A percentile compares a stretch with the other conserved stretches of the same genome.
Conservation (phyloP, 108 stramenopile species). For the Bacterosira constricta region DNA sequence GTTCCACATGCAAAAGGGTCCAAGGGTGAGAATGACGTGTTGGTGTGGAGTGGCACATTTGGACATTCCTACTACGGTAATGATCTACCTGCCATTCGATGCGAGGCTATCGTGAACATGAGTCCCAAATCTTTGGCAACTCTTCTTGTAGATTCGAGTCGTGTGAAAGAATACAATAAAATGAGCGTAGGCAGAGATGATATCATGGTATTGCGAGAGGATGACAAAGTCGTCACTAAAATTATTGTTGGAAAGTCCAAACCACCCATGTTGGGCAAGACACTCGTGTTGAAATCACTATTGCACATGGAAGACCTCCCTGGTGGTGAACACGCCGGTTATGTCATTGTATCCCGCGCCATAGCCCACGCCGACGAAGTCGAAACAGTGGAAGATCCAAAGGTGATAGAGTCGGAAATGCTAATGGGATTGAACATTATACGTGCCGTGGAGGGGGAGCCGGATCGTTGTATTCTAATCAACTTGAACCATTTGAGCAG, state of each 20-base stretch:
- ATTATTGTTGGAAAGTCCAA: constrained; percentile 60
- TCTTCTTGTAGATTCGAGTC: constrained; percentile 70
- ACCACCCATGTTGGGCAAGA: constrained; percentile 75
- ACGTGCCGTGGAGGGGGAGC: constrained; percentile 56
- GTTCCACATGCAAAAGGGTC: constrained; percentile 38
- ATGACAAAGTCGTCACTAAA: constrained; percentile 59
- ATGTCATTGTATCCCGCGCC: constrained; percentile 71
- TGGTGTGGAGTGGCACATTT: constrained; percentile 76
- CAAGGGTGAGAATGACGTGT: constrained; percentile 40
- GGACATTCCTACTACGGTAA: constrained; percentile 66
- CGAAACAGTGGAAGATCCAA: constrained; percentile 32
- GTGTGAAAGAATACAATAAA: constrained; percentile 89
- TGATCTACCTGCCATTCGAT: constrained; percentile 78
- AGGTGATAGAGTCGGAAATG: constrained; percentile 67
- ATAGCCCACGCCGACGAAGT: constrained; percentile 47
- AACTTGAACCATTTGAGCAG: constrained; percentile 76
- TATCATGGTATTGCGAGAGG: constrained; percentile 57
- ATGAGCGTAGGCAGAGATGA: constrained; percentile 79
- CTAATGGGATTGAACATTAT: constrained; percentile 77
- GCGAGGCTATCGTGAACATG: constrained; percentile 67
- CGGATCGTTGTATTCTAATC: constrained; percentile 66
- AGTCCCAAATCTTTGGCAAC: constrained; percentile 56
- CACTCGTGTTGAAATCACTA: constrained; percentile 62
- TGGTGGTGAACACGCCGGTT: not conserved
- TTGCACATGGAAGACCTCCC: constrained; percentile 68